Conservation (phyloP, 2,329 filamentous ascomycete species). For the Botrytis galanthina region DNA sequence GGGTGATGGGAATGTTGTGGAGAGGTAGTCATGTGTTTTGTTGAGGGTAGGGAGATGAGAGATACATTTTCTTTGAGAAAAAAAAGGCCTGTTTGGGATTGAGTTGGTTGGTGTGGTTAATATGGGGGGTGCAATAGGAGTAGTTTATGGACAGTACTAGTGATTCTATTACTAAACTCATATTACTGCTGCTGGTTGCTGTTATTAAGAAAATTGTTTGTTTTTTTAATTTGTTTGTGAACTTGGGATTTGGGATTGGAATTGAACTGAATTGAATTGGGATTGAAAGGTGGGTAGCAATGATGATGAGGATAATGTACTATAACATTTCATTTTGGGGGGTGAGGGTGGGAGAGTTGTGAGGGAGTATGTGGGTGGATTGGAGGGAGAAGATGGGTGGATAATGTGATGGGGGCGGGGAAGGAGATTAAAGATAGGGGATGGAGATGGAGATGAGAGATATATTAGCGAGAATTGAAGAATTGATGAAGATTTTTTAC, state of each 20-base stretch:
- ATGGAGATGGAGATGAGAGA: background rate
- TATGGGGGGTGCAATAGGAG: background rate
- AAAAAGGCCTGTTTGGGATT: background rate
- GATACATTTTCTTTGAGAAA: background rate
- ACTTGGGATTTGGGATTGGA: background rate
- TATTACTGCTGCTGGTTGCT: background rate
- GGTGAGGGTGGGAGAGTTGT: background rate
- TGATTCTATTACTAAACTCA: background rate
- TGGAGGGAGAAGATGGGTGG: no score
- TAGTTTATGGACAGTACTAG: background rate
- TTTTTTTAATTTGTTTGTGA: background rate
- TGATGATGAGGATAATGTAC: slow-evolving; percentile 9
- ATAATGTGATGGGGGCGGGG: background rate
- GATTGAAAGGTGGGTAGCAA: background rate
- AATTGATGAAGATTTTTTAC: background rate
- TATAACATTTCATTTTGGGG: background rate
- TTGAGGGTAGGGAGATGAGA: background rate
- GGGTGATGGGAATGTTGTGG: background rate
- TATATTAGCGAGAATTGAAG: background rate
- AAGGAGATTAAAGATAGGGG: background rate
- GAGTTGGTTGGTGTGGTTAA: background rate
- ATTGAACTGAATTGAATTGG: background rate
- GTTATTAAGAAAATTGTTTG: background rate
- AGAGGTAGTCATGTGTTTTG: background rate
- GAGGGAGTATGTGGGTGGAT: background rate